Evolutionary conservation across 2,329 filamentous ascomycete species (phyloP).

Genomic region (Neonectria hederae): DNA sequence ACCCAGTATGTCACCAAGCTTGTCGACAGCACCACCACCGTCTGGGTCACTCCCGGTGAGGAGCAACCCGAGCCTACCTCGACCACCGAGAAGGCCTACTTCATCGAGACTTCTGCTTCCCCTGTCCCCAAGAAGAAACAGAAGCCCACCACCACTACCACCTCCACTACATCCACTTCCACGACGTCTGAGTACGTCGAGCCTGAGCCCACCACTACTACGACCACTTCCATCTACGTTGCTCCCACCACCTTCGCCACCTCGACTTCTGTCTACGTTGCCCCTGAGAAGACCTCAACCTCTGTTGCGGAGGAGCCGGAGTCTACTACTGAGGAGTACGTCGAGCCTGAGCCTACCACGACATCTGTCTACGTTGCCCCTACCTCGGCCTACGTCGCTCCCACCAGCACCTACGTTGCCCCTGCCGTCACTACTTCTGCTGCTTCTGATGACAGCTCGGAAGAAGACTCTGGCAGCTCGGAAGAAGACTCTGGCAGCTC

Average conservation of each 20-base stretch:
- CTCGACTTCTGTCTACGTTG: slow-evolving; percentile 39
- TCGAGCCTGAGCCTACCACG: slow-evolving; percentile 17
- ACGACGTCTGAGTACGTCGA: slow-evolving; percentile 27
- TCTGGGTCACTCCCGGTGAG: slow-evolving; percentile 52
- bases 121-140: slow-evolving; percentile 34
- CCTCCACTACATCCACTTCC: slow-evolving; percentile 20
- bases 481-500: no score
- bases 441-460: background rate
- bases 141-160: slow-evolving; percentile 35
- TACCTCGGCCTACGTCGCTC: slow-evolving; percentile 27
- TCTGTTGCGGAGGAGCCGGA: slow-evolving; percentile 13
- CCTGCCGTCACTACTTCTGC: slow-evolving; percentile 27
- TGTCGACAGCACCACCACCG: slow-evolving; percentile 60
- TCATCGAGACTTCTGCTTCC: slow-evolving; percentile 22
- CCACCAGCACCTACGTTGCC: slow-evolving; percentile 26
- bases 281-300: slow-evolving; percentile 23
- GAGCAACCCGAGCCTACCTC: slow-evolving; percentile 41
- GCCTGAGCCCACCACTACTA: slow-evolving; percentile 26
- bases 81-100: slow-evolving; percentile 29
- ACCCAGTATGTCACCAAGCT: slow-evolving; percentile 57
- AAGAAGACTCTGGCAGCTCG: no score
- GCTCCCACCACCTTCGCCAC: slow-evolving; percentile 22
- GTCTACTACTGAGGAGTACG: slow-evolving; percentile 29
- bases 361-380: slow-evolving; percentile 27
- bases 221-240: slow-evolving; percentile 23